Evolutionary conservation across 768 basidiomycete species (phyloP), one percentile per base, ranked within the genome.

Genomic region (Pleurotus sapidus): DNA sequence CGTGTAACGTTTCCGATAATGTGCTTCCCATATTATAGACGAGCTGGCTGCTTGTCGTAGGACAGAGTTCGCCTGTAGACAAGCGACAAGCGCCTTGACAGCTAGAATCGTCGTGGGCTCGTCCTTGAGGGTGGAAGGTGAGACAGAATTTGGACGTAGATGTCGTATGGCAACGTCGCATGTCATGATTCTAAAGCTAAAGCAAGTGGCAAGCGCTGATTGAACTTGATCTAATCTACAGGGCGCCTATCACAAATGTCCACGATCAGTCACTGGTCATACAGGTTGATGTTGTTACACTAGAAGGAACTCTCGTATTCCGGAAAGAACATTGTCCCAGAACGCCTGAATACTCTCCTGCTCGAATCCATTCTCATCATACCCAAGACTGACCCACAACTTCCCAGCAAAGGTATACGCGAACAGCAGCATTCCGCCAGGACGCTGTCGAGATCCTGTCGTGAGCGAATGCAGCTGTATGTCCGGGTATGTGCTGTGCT

Each of bases 401-500:
- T 84, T 86, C 5, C 85, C 87, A 18, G 75, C 83, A 61, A 88
- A 89, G 0, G 87, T 90, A 68, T 89, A 89, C 3, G 87, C 87
- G 58, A 94, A 92, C n/a, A 95, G 69, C 39, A 95, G 75, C 83
- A 93, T 86, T 2, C 84, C 90, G 8, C 89, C 84, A 0, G 80
- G 66, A 3, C 91, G 82, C 66, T 93, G 91, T n/a, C 92, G 79
- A 5, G 88, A 91, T 2, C 91, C 92, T 1, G 92, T 93, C 24
- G 89, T 93, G 34, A 95, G 75, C 3, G 86, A 86, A 61, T 89
- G 84, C 17, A 93, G 74, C 67, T 79, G 69, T 59, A 92, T 71
- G 3, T 69, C 62, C n/a, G 80, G 77, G 72, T 81, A 92, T 1
- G 70, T 60, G 8, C 76, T 70, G 66, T 92, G 90, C 61, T 86